Conservation (phyloP, 306 rosid species). For the Mimosa bimucronata region DNA sequence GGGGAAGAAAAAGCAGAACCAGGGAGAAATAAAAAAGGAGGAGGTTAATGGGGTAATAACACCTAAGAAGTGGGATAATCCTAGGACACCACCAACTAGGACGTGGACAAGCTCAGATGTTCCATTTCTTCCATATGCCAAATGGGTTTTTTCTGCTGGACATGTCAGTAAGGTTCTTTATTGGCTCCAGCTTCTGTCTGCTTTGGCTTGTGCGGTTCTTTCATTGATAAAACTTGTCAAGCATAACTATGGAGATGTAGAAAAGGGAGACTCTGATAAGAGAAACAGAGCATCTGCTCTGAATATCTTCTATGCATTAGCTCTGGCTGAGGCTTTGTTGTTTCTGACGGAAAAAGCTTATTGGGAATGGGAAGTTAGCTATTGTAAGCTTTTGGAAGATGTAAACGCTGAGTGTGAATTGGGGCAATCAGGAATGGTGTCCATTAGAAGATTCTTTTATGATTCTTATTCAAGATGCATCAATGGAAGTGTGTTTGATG, state of each 20-base stretch:
- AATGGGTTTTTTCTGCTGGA: conserved; percentile 69
- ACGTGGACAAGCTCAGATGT: conserved; percentile 79
- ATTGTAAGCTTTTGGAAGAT: conserved; percentile 65
- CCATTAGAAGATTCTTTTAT: conserved; percentile 81
- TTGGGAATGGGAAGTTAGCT: conserved; percentile 80
- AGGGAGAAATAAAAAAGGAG: conserved; percentile 37
- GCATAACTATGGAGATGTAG: conserved; percentile 72
- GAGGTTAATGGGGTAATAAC: conserved; percentile 29
- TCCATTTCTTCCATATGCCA: conserved; percentile 77
- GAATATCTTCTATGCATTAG: conserved; percentile 73
- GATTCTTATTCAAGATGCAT: conserved; percentile 93
- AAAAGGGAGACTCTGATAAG: conserved; percentile 82
- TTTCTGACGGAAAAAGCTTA: conserved; percentile 82
- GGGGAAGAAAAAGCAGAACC: conserved; percentile 33
- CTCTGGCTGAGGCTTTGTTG: conserved; percentile 86
- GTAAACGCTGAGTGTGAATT: conserved; percentile 73
- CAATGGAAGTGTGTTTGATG: conserved; percentile 88
- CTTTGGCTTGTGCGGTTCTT: conserved; percentile 77
- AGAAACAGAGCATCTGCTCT: conserved; percentile 75
- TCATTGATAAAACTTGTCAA: conserved; percentile 66
- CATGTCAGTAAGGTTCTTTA: conserved; percentile 80
- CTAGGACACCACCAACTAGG: conserved; percentile 63
- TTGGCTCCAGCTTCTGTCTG: conserved; percentile 96
- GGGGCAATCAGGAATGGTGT: conserved; percentile 67
- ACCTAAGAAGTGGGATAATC: conserved; percentile 32